Conservation (phyloP, 2,329 filamentous ascomycete species). For the Nothophaeocryptopus gaeumannii region DNA sequence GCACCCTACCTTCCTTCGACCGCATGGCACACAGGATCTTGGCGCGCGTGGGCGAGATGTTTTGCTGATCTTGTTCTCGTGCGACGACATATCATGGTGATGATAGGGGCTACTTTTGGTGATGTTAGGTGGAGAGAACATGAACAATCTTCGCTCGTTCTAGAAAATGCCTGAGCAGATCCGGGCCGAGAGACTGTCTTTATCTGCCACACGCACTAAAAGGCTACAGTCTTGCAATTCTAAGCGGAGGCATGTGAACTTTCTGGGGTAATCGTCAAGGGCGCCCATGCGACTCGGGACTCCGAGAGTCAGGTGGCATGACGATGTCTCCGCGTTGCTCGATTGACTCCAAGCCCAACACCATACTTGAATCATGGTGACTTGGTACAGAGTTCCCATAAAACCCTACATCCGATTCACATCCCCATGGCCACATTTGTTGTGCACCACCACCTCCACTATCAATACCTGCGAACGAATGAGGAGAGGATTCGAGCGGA, state of each 20-base stretch:
- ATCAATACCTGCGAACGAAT: neutral
- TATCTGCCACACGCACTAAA: constrained; percentile 4
- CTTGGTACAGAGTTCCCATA: neutral
- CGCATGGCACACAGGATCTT: constrained; percentile 21
- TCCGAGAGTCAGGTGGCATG: constrained; percentile 13
- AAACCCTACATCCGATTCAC: neutral
- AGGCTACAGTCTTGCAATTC: neutral
- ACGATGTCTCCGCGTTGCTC: constrained; percentile 16
- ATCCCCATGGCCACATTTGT: constrained; percentile 4
- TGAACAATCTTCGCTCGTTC: constrained; percentile 10
- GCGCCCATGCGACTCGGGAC: constrained; percentile 11
- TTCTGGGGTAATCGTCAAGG: constrained; percentile 14
- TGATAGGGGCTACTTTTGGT: neutral
- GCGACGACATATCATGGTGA: constrained; percentile 14
- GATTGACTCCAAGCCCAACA: constrained; percentile 15
- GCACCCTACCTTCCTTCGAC: constrained; percentile 22
- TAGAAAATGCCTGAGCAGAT: constrained; percentile 14
- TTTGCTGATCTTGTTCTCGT: constrained; percentile 13
- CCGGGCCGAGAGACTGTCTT: constrained; percentile 15
- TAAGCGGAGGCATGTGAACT: constrained; percentile 9
- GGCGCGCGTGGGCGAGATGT: constrained; percentile 20
- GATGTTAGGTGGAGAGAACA: constrained; percentile 1
- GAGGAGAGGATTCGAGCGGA: constrained; percentile 4
- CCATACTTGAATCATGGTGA: constrained; percentile 10
- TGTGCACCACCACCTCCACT: neutral